These are phyloP conservation scores for Arthonia radiata DNA, from an alignment of 495 filamentous ascomycete genomes.

Conservation along the genomic window DNA sequence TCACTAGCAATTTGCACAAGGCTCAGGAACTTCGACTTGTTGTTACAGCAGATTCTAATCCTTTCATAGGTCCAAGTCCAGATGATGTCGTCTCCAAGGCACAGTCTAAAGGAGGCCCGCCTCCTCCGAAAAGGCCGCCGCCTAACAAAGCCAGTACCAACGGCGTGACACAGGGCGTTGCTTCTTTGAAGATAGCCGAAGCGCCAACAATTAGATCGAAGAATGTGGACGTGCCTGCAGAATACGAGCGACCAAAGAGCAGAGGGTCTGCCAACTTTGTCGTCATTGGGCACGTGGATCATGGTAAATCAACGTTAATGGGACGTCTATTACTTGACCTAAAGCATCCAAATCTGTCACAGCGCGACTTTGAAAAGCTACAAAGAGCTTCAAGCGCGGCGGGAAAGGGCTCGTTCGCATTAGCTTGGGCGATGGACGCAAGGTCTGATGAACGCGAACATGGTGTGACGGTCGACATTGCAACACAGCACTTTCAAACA, in stretches of 20 bases:
- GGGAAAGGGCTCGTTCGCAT: constrained; percentile 82
- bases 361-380: constrained; percentile 70
- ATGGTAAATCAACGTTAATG: constrained; percentile 95
- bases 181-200: constrained; percentile 38
- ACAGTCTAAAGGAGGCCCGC: constrained; percentile 45
- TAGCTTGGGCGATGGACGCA: constrained; percentile 91
- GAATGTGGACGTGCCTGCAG: constrained; percentile 61
- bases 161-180: constrained; percentile 17
- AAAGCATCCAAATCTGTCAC: constrained; percentile 61
- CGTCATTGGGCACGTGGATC: constrained; percentile 92
- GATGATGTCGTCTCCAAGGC: constrained; percentile 76
- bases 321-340: constrained; percentile 78
- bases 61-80: constrained; percentile 77
- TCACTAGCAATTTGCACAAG: constrained; percentile 50
- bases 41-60: constrained; percentile 18
- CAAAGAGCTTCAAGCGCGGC: constrained; percentile 70
- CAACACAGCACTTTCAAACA: constrained; percentile 80
- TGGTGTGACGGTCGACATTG: constrained; percentile 95
- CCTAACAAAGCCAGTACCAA: constrained; percentile 20
- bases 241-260: constrained; percentile 45
- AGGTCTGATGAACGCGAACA: constrained; percentile 62
- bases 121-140: constrained; percentile 2
- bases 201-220: constrained; percentile 55
- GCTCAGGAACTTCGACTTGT: constrained; percentile 19
- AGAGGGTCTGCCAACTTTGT: constrained; percentile 86